phyloP scores from a whole-genome alignment of 2,329 filamentous ascomycete genomes.

The Scedosporium dehoogii region DNA sequence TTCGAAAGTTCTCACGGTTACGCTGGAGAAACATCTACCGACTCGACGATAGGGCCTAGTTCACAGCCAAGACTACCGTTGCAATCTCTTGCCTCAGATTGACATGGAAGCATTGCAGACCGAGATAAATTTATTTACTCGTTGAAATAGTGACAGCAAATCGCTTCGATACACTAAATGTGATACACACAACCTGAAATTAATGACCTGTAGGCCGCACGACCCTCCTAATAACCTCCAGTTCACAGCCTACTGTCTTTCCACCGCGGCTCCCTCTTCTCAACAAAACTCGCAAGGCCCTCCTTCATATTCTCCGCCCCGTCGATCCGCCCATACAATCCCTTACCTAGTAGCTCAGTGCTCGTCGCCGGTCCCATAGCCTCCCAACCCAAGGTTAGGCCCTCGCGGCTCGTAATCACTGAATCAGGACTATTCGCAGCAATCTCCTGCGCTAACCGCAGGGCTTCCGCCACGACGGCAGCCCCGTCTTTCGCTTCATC shows the following conservation, averaged over 20 bases:
- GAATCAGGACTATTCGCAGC: slow-evolving; percentile 63
- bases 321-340: slow-evolving; percentile 49
- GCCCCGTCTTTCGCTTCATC: slow-evolving; percentile 21
- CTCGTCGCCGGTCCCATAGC: slow-evolving; percentile 53
- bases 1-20: too few relatives aligned
- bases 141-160: too few relatives aligned
- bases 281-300: slow-evolving; percentile 65
- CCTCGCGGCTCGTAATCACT: slow-evolving; percentile 63
- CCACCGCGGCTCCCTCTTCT: slow-evolving; percentile 64
- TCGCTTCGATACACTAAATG: too few relatives aligned
- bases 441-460: slow-evolving; percentile 52
- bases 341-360: slow-evolving; percentile 45
- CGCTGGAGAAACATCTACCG: too few relatives aligned
- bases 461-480: slow-evolving; percentile 44
- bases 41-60: too few relatives aligned
- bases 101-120: too few relatives aligned
- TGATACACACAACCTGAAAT: too few relatives aligned
- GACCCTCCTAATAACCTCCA: neutral
- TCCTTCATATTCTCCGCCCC: slow-evolving; percentile 65
- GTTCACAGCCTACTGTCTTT: slow-evolving; percentile 48
- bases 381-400: slow-evolving; percentile 65
- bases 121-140: too few relatives aligned
- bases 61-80: too few relatives aligned
- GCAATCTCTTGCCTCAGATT: too few relatives aligned
- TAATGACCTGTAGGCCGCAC: too few relatives aligned